Evolutionary conservation across 129 eudicot species (phyloP).

Genomic region (Erigeron canadensis): DNA sequence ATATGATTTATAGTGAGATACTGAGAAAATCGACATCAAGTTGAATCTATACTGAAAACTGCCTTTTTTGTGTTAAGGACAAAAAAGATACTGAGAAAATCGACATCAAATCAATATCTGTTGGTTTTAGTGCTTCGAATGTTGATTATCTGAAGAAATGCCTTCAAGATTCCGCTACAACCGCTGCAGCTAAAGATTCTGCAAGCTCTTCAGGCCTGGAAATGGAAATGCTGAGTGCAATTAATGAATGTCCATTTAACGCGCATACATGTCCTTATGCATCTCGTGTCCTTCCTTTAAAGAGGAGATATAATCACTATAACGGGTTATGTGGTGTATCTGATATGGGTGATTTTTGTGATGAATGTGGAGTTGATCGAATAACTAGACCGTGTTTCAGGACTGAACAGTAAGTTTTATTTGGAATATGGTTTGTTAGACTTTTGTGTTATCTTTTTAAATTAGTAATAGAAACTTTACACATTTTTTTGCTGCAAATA

Average conservation of each 20-base stretch:
- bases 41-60: background rate
- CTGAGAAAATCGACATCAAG: background rate
- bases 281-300: constrained; percentile 23
- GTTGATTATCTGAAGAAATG: constrained; percentile 1
- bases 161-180: background rate
- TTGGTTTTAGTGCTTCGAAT: background rate
- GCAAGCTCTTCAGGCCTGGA: background rate
- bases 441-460: background rate
- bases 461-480: background rate
- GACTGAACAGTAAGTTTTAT: constrained; percentile 27
- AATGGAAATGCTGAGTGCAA: background rate
- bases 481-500: background rate
- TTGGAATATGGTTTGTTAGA: background rate
- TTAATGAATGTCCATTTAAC: constrained; percentile 42
- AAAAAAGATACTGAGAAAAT: background rate
- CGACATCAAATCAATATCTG: background rate
- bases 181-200: background rate
- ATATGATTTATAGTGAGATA: no score
- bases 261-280: constrained; percentile 26
- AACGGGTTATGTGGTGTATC: constrained; percentile 35
- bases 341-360: constrained; percentile 72
- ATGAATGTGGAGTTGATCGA: constrained; percentile 70
- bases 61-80: background rate
- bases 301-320: constrained; percentile 27
- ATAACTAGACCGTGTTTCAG: constrained; percentile 71